Evolutionary conservation across 2,329 filamentous ascomycete species (phyloP).

Genomic region (Sclerotinia subarctica): DNA sequence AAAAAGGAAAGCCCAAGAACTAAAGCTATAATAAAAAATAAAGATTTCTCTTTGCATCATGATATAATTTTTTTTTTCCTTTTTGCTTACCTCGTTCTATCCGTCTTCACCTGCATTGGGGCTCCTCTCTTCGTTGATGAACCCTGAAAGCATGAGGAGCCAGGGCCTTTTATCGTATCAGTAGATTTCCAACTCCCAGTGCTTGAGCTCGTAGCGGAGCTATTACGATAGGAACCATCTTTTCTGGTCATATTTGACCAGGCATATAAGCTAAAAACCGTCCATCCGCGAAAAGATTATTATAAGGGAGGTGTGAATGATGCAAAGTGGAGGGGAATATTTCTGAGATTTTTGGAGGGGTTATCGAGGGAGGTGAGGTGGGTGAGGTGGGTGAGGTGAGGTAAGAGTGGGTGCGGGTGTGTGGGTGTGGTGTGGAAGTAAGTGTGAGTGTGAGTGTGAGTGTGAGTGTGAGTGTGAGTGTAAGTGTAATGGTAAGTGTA

Average conservation of each 20-base stretch:
- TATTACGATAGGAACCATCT: slow-evolving; percentile 59
- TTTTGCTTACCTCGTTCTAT: slow-evolving; percentile 43
- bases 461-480: neutral
- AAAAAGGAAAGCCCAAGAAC: slow-evolving; percentile 18
- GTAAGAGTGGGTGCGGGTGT: neutral
- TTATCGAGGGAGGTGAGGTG: slow-evolving; percentile 3
- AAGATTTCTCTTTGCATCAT: neutral
- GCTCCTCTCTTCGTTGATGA: slow-evolving; percentile 34
- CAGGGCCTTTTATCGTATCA: slow-evolving; percentile 55
- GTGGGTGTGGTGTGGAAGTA: neutral
- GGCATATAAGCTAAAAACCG: slow-evolving; percentile 30
- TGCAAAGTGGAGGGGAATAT: slow-evolving; percentile 7
- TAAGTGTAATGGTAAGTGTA: too few relatives aligned
- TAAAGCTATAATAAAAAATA: slow-evolving; percentile 23
- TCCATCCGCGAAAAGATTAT: slow-evolving; percentile 29
- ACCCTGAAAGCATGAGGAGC: slow-evolving; percentile 32
- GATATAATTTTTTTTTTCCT: neutral
- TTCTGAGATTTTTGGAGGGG: slow-evolving; percentile 9
- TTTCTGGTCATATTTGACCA: slow-evolving; percentile 60
- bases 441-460: neutral
- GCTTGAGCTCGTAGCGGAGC: slow-evolving; percentile 62
- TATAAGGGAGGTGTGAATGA: neutral
- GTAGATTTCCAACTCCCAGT: slow-evolving; percentile 64
- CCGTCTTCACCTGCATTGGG: slow-evolving; percentile 54
- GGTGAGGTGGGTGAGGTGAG: neutral